Conservation (phyloP, 2,329 filamentous ascomycete genomes). For the Xylaria sp. region DNA sequence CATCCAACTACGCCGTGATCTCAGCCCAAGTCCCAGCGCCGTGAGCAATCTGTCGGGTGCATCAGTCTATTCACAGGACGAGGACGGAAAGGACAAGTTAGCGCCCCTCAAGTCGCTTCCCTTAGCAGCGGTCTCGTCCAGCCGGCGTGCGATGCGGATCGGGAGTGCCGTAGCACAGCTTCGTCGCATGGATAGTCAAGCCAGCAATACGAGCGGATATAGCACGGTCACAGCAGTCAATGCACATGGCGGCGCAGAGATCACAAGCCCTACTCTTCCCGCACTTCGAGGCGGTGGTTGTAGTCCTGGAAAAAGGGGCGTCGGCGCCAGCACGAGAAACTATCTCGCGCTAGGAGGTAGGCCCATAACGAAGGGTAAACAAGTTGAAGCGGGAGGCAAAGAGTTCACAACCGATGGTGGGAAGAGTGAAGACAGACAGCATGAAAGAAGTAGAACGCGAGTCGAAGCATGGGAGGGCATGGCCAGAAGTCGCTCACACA, state of each 20-base stretch:
- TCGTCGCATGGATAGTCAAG: conserved; percentile 52
- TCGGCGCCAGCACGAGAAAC: conserved; percentile 38
- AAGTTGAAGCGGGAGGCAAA: neutral
- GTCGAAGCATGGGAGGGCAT: neutral
- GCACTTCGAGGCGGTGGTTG: conserved; percentile 37
- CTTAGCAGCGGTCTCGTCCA: neutral
- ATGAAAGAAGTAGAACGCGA: neutral
- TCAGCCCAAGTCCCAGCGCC: conserved; percentile 3
- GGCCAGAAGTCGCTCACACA: neutral
- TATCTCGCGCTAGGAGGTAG: conserved; percentile 42
- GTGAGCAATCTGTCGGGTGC: conserved; percentile 8
- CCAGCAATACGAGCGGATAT: conserved; percentile 42
- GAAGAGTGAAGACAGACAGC: neutral
- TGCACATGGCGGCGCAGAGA: conserved; percentile 17
- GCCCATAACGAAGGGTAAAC: neutral
- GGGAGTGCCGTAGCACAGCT: conserved; percentile 47
- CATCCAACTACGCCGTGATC: conserved; percentile 3
- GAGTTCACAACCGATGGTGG: neutral
- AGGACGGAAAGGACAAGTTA: conserved; percentile 11
- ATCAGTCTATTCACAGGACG: conserved; percentile 21
- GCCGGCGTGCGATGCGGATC: conserved; percentile 27
- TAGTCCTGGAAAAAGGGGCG: conserved; percentile 32
- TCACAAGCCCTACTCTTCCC: conserved; percentile 38
- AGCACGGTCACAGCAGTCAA: conserved; percentile 35
- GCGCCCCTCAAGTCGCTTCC: conserved; percentile 9